Percentiles rank a stretch among this genome's conserved stretches.
Conservation (phyloP, 495 filamentous ascomycete genomes). For the Aspergillus sclerotiicarbonarius region DNA sequence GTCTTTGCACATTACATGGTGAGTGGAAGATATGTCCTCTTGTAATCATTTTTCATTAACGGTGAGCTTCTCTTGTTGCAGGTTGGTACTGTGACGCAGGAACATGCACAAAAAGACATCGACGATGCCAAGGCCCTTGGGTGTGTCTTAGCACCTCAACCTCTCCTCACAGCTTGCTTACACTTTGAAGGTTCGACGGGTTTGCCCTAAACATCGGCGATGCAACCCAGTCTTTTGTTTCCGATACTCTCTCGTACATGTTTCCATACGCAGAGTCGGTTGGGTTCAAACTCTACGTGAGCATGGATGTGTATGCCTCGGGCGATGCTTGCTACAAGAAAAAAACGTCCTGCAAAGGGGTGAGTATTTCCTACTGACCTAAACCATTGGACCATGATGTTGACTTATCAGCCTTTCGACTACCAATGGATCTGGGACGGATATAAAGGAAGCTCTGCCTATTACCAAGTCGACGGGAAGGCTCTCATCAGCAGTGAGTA, state of each 20-base stretch:
- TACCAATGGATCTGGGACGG: too few species aligned
- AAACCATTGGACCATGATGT: neutral
- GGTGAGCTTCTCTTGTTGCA: neutral
- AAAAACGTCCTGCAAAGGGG: neutral
- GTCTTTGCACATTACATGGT: constrained; percentile 39
- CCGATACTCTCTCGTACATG: constrained; percentile 11
- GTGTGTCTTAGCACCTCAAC: too few species aligned
- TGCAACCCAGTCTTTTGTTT: constrained; percentile 19
- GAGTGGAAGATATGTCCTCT: neutral
- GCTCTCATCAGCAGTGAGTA: too few species aligned
- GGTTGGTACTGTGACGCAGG: constrained; percentile 21
- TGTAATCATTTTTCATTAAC: neutral
- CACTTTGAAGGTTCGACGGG: constrained; percentile 20
- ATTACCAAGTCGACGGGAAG: too few species aligned
- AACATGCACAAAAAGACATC: constrained; percentile 27
- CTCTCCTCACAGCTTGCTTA: too few species aligned
- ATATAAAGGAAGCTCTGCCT: too few species aligned
- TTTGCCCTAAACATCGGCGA: constrained; percentile 28
- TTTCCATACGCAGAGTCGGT: constrained; percentile 20
- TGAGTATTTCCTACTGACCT: neutral
- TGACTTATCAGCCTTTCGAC: neutral
- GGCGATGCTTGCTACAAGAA: neutral
- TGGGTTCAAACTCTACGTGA: constrained; percentile 30
- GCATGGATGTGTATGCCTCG: constrained; percentile 25
- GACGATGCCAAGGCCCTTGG: constrained; percentile 22